Evolutionary conservation across 441 rosid species (phyloP), one percentile per base, ranked within the genome.

Genomic region (Gossypium lobatum): DNA sequence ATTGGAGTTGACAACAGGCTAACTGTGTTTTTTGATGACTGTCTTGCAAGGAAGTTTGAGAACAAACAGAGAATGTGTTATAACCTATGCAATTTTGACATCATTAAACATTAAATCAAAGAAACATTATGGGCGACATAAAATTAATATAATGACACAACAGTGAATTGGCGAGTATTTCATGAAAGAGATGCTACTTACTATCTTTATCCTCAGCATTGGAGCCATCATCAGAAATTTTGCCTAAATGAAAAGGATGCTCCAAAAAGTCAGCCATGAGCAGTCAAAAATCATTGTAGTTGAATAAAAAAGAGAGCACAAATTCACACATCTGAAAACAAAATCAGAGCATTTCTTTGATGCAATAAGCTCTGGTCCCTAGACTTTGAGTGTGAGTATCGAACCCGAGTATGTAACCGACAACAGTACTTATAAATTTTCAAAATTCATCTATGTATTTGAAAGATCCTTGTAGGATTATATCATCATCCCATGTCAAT

Each of bases 191-290:
- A 34, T 73, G 79, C 87, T 75, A 87, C 90, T 76, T 80, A 84
- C 88, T 72, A 66, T 76, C 81, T 75, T 82, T 81, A 64, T 80
- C 83, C 68, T 78, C 82, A 74, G 79, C 76, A 68, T 73, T 78
- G 68, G 85, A 70, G 78, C 85, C 88, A 72, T 79, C 79, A 60
- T 81, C 83, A 72, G 84, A 71, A 26, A 42, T 69, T 77, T 82
- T 85, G 63, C 92, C 93, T 89, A 75, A 64, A 80, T 14, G 79
- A 64, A 34, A 18, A 18, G 21, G 13, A 16, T 17, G 26, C 16
- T 46, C 54, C 26, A 59, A 59, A 61, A 11, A 70, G 70, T 75
- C 61, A 75, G 70, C 74, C 65, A 59, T 17, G 20, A 52, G 60
- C 26, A 52, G 28, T 52, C 13, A 69, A 69, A 71, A 57, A 66